Evolutionary conservation across 768 basidiomycete species (phyloP).

Genomic region (Ramaria sp.): DNA sequence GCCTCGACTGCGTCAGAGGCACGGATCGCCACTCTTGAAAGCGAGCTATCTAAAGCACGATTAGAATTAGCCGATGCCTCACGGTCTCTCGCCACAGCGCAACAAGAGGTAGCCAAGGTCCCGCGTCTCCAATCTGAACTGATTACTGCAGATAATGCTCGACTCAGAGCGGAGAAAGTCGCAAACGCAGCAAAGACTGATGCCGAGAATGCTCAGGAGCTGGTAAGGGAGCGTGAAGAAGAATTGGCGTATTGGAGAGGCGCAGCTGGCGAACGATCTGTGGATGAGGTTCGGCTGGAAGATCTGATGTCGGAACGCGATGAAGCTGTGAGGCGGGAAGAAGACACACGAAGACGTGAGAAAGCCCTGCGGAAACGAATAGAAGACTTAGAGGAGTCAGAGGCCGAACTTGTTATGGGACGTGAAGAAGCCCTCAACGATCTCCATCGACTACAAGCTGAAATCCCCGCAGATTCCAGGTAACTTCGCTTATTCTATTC

Average conservation of each 20-base stretch:
- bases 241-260: slow-evolving; percentile 40
- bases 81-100: slow-evolving; percentile 28
- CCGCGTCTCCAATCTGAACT: slow-evolving; percentile 30
- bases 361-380: slow-evolving; percentile 52
- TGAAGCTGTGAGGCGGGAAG: slow-evolving; percentile 19
- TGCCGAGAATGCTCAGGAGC: slow-evolving; percentile 31
- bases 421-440: slow-evolving; percentile 40
- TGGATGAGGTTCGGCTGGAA: not conserved
- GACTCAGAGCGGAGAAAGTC: slow-evolving; percentile 46
- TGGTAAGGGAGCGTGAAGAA: slow-evolving; percentile 46
- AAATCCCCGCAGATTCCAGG: slow-evolving; percentile 19
- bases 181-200: slow-evolving; percentile 38
- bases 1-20: slow-evolving; percentile 23
- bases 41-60: slow-evolving; percentile 41
- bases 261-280: slow-evolving; percentile 7
- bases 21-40: slow-evolving; percentile 39
- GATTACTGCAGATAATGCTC: slow-evolving; percentile 34
- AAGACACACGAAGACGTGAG: slow-evolving; percentile 39
- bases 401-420: slow-evolving; percentile 39
- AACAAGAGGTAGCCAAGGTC: not conserved
- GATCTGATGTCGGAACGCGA: not conserved
- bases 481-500: slow-evolving; percentile 13
- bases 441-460: slow-evolving; percentile 26
- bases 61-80: slow-evolving; percentile 35
- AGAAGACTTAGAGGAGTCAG: slow-evolving; percentile 42